Base-by-base conservation (phyloP, 1,284 basidiomycete genomes). In the Singerocomus rubriflavus region DNA sequence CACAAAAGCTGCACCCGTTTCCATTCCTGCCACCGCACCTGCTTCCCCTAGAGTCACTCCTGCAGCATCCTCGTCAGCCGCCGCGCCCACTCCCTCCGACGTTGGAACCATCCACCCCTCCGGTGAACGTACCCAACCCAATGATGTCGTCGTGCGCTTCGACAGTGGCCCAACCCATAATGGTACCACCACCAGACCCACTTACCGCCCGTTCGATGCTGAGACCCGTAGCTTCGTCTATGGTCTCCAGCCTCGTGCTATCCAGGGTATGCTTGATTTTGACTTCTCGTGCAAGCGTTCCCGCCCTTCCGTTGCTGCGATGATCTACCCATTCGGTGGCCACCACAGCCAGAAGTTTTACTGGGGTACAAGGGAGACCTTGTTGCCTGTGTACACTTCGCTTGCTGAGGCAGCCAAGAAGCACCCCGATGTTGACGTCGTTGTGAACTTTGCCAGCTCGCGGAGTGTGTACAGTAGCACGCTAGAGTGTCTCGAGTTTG, bases 331-430 rank as follows among this genome's bases (percentile, higher is more conserved):
- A 68, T 99, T 99, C 75, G 96, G 96, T 69, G 96, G 96, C 31
- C 96, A 98, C 76, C 96, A 98, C 77, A 97, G 98, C 72, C 96
- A 99, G 75, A 99, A 99, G 80, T 97, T 98, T 82, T 95, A 99
- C 82, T 99, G 96, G 96, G 96, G 96, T 55, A 99, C 97, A 53
- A 95, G 93, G 79, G 96, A 99, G 80, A 97, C 95, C 1, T 86
- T 99, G 41, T 84, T 99, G 37, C 96, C 96, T 41, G 96, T 99
- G 51, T 99, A 98, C 79, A 97, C 96, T 29, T 87, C 84, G 56
- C 81, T 98, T 60, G 85, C 82, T 52, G 96, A 99, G 70, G 97
- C 96, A 8, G 85, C 91, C 62, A 81, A 84, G 73, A 99, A 98
- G 81, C 96, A 98, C 77, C 83, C 91, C 39, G 96, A 99, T 64